Evolutionary conservation across 208 protist genomes (phyloP).

Genomic region (Leishmania braziliensis): DNA sequence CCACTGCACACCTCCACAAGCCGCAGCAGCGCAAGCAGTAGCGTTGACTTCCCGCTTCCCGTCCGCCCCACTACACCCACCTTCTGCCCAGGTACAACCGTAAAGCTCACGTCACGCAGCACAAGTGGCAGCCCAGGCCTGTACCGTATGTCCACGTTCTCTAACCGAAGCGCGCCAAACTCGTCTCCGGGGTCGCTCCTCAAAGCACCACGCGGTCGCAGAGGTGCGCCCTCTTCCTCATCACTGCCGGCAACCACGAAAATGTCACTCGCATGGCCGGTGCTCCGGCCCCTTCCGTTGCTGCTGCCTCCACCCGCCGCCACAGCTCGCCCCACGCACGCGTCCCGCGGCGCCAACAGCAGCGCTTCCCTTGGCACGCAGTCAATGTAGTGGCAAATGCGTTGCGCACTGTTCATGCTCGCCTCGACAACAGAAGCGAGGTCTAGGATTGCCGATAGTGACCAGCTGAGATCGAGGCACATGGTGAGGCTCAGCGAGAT

Average conservation of each 20-base stretch:
- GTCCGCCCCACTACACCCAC: constrained; percentile 83
- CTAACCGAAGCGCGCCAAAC: constrained; percentile 50
- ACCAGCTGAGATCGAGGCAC: constrained; percentile 49
- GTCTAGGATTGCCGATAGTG: constrained; percentile 42
- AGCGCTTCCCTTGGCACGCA: constrained; percentile 51
- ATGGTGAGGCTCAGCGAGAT: constrained; percentile 77
- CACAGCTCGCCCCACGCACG: constrained; percentile 5
- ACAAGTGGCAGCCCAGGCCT: constrained; percentile 71
- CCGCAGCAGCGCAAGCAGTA: constrained; percentile 72
- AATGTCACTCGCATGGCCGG: background rate
- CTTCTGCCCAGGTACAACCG: constrained; percentile 68
- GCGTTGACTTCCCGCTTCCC: constrained; percentile 84
- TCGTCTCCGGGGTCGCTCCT: background rate
- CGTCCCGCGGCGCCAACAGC: constrained; percentile 23
- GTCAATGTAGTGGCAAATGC: constrained; percentile 67
- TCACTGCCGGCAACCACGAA: background rate
- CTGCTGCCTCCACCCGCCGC: background rate
- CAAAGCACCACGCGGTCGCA: background rate
- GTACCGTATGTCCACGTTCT: constrained; percentile 80
- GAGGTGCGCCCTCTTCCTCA: background rate
- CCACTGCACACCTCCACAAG: constrained; percentile 55
- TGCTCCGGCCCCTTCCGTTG: background rate
- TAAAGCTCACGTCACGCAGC: constrained; percentile 62
- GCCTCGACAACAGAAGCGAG: constrained; percentile 47
- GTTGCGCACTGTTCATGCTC: constrained; percentile 79